Conservation (phyloP, 1,139 yeast species). For the Geotrichum citri-aurantii region DNA sequence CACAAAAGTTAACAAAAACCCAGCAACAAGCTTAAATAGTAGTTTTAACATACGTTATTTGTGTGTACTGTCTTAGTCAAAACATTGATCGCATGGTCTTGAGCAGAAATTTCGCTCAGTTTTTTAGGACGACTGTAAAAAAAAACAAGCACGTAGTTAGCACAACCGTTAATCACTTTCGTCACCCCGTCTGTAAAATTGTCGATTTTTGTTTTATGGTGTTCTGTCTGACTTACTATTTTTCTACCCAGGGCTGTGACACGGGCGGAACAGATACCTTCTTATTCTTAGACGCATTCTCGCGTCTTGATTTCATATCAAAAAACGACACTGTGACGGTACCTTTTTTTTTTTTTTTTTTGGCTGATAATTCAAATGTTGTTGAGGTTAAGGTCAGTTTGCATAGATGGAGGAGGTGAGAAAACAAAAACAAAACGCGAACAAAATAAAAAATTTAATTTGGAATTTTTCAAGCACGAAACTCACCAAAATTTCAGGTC, state of each 20-base stretch:
- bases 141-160: not conserved
- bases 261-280: not conserved
- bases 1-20: not conserved
- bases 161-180: not conserved
- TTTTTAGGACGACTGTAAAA: conserved; percentile 62
- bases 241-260: conserved; percentile 63
- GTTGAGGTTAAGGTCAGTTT: not conserved
- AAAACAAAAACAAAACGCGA: conserved; percentile 2
- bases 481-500: not conserved
- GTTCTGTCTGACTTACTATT: conserved; percentile 42
- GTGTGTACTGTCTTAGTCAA: conserved; percentile 70
- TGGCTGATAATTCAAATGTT: not conserved
- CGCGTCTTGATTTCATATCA: conserved; percentile 18
- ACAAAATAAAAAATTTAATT: not conserved
- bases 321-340: conserved; percentile 18
- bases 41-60: conserved; percentile 45
- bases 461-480: not conserved
- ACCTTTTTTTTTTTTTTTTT: too few species aligned
- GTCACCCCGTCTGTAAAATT: too few species aligned
- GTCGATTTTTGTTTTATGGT: not conserved
- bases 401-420: not conserved
- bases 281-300: conserved; percentile 10
- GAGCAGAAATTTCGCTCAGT: conserved; percentile 83
- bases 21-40: not conserved
- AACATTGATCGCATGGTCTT: conserved; percentile 84